Base-by-base conservation (phyloP, 495 filamentous ascomycete genomes). In the Podospora anserina region DNA sequence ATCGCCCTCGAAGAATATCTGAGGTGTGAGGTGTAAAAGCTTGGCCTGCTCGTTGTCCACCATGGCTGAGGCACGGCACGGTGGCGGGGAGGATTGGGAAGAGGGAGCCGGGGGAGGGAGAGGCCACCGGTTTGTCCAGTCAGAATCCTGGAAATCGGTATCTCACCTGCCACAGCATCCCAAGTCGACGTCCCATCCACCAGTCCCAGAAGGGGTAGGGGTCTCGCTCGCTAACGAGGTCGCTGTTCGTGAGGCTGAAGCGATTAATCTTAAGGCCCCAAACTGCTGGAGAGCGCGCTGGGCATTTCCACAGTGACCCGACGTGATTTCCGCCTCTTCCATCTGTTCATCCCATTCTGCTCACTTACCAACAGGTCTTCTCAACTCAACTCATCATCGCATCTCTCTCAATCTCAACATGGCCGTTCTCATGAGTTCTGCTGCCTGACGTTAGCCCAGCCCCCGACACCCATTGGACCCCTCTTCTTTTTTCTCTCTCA, bases 181-280 rank as follows among this genome's bases (percentile, higher is more conserved):
- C 55, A 58, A 58, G 55, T 30, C 59, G 9, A 18, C 34, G 28
- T 32, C 34, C 18, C 27, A 44, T 39, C 18, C 34, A 63, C 61
- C 61, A 44, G 9, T 16, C 19, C 32, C 61, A 63, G 61, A 63
- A 39, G 32, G 34, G 61, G 61, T 49, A 27, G 34, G 34, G 61
- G 61, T 32, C 32, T 49, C 61, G 27, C 30, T 63, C 61, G 61
- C 61, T 63, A 63, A 63, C 18, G 30, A 26, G 34, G 28, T 63
- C 44, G 58, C 66, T 66, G 64, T 58, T 44, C 32, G 68, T 69
- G 68, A 69, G 68, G 68, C 68, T 69, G 68, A 69, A 69, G 27
- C 28, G 61, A 56, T 69, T 66, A 65, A 69, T 69, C 61, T 69
- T 9, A 61, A 34, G 56, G 28, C 39, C 49, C 57, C 54, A 53